Evolutionary conservation across 768 basidiomycete species (phyloP).

Genomic region (Thelephora aurantiotincta): DNA sequence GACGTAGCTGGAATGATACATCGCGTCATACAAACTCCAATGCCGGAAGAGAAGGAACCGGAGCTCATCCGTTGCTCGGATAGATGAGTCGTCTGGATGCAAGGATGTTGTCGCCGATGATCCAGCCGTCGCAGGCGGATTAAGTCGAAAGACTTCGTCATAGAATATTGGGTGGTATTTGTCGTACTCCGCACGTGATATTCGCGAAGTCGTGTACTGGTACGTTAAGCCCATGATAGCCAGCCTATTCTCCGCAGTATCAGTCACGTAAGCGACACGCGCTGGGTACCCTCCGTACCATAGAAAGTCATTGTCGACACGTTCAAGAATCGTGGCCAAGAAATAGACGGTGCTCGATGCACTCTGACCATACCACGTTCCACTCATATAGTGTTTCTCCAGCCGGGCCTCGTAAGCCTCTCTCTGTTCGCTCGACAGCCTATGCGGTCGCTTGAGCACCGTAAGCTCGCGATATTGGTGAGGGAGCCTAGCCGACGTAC

Average conservation of each 20-base stretch:
- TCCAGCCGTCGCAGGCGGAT: constrained; percentile 36
- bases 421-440: constrained; percentile 60
- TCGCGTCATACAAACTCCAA: constrained; percentile 96
- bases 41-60: constrained; percentile 92
- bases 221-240: constrained; percentile 88
- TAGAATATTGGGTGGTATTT: constrained; percentile 63
- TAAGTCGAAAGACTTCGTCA: constrained; percentile 89
- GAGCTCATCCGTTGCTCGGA: constrained; percentile 78
- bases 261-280: constrained; percentile 1
- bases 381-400: constrained; percentile 71
- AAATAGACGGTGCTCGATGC: constrained; percentile 82
- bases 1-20: constrained; percentile 95
- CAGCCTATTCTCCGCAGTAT: constrained; percentile 36
- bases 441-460: constrained; percentile 27
- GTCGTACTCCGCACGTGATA: constrained; percentile 81
- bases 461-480: not conserved
- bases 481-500: constrained; percentile 9
- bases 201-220: constrained; percentile 80
- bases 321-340: constrained; percentile 80
- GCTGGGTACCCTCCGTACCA: constrained; percentile 39
- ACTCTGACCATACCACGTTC: constrained; percentile 82
- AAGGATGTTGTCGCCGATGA: constrained; percentile 24
- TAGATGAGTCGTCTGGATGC: constrained; percentile 71
- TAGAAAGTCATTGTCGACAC: constrained; percentile 85
- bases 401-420: constrained; percentile 47